These are phyloP conservation scores for Corynascus novoguineensis DNA, from an alignment of 495 filamentous ascomycete genomes.

Conservation along the genomic window DNA sequence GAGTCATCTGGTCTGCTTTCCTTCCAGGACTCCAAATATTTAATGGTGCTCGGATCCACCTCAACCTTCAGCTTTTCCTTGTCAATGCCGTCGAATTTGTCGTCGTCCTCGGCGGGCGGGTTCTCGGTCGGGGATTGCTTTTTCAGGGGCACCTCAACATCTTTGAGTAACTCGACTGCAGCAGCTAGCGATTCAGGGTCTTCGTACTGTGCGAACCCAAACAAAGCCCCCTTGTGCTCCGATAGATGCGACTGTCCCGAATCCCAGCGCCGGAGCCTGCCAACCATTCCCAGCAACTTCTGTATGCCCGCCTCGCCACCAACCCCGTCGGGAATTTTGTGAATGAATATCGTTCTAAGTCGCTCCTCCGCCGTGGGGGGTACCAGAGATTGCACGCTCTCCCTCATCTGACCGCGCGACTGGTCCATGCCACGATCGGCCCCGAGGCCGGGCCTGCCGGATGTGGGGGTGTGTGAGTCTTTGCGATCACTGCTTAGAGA, in stretches of 20 bases:
- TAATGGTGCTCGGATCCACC: constrained; percentile 73
- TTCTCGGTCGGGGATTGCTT: constrained; percentile 52
- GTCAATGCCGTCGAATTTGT: constrained; percentile 56
- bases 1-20: constrained; percentile 59
- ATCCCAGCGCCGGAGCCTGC: constrained; percentile 78
- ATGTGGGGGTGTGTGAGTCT: constrained; percentile 34
- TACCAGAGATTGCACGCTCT: constrained; percentile 69
- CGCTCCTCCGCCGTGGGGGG: constrained; percentile 89
- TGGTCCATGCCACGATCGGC: constrained; percentile 58
- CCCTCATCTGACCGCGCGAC: constrained; percentile 63
- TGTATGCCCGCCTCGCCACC: constrained; percentile 80
- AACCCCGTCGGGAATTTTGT: constrained; percentile 71
- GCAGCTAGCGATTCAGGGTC: constrained; percentile 82
- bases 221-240: constrained; percentile 76
- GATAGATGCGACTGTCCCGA: constrained; percentile 54
- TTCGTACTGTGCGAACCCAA: constrained; percentile 96
- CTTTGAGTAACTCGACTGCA: constrained; percentile 79
- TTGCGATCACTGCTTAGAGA: constrained; percentile 41
- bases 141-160: constrained; percentile 80
- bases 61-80: constrained; percentile 67
- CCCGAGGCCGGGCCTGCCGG: constrained; percentile 62
- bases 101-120: constrained; percentile 38
- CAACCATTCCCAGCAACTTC: constrained; percentile 69
- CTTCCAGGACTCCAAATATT: constrained; percentile 76
- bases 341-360: constrained; percentile 82